These are phyloP conservation scores for Onygena corvina DNA, from an alignment of 2,329 filamentous ascomycete species.

Conservation along the genomic window DNA sequence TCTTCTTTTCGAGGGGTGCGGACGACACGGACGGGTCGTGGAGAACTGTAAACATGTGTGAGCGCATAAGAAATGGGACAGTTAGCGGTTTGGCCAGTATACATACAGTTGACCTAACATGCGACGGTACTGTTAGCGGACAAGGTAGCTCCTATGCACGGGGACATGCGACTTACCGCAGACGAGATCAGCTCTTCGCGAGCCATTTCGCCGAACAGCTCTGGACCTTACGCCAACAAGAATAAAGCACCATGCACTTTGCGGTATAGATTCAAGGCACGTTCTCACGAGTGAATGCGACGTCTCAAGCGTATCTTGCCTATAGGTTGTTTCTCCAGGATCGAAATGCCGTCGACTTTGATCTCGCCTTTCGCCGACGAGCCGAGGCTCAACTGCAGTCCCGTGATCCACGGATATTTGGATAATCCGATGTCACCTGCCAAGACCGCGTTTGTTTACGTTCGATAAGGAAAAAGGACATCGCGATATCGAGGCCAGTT, in stretches of 20 bases:
- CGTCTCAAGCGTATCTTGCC: too few relatives aligned
- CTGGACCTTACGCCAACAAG: neutral
- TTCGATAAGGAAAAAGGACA: neutral
- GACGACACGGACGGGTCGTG: conserved; percentile 85
- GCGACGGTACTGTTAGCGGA: conserved; percentile 19
- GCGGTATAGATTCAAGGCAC: too few relatives aligned
- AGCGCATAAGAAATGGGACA: neutral
- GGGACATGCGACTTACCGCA: conserved; percentile 44
- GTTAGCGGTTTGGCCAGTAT: neutral
- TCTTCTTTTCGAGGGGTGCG: conserved; percentile 81
- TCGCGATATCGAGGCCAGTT: neutral
- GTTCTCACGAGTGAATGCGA: too few relatives aligned
- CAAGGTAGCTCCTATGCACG: neutral
- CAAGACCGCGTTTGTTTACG: conserved; percentile 5
- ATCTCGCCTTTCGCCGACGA: neutral
- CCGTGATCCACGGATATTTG: neutral
- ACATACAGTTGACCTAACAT: conserved; percentile 42
- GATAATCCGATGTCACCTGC: neutral
- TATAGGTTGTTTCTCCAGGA: neutral
- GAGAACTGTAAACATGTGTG: conserved; percentile 51
- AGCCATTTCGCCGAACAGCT: conserved; percentile 52
- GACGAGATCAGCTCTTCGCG: conserved; percentile 86
- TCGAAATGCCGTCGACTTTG: neutral
- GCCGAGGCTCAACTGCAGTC: conserved; percentile 7
- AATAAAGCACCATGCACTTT: neutral